Evolutionary conservation across 257 asterid genomes (phyloP), one percentile per base, ranked within the genome.

Genomic region (Rubia yunnanensis): DNA sequence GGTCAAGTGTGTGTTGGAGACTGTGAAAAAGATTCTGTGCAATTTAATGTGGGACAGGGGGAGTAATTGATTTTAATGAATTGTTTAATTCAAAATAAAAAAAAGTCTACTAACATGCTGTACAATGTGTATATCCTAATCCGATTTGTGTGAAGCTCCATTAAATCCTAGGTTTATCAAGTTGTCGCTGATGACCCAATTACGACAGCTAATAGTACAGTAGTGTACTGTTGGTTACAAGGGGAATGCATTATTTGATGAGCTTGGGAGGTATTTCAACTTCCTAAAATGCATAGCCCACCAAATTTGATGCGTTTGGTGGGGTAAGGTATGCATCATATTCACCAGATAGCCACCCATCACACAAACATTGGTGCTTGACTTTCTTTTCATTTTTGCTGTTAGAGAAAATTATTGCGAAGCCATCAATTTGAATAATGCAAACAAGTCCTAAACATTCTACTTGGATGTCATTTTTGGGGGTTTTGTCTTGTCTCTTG

Each of bases 221-320:
- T 44, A 44, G 7, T 14, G 0, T n/a, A 44, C 52, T 44, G 6
- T 44, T 44, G 52, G 17, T 39, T 39, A 13, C 48, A 10, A 11
- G 48, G 18, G 48, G 17, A 2, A 11, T 10, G 48, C 48, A 39
- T 39, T 39, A 39, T 39, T 39, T 32, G 7, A 32, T 34, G 15
- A 22, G 17, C 11, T 18, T 2, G 1, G 23, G 28, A 44, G 34
- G 78, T 69, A 54, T 73, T 27, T 48, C 73, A 72, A 68, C 73
- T 75, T 60, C 65, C 55, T 70, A 62, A 44, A 66, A 66, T 59
- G 46, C 72, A 69, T 44, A 44, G 52, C 20, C 52, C 52, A 44
- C 52, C 52, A 17, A 17, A 44, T 15, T 44, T 44, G 52, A 44
- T 44, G 52, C 14, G 52, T 44, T 44, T 44, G 52, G 52, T 44